Conservation (phyloP, 768 basidiomycete species). For the Mycena chlorophos region DNA sequence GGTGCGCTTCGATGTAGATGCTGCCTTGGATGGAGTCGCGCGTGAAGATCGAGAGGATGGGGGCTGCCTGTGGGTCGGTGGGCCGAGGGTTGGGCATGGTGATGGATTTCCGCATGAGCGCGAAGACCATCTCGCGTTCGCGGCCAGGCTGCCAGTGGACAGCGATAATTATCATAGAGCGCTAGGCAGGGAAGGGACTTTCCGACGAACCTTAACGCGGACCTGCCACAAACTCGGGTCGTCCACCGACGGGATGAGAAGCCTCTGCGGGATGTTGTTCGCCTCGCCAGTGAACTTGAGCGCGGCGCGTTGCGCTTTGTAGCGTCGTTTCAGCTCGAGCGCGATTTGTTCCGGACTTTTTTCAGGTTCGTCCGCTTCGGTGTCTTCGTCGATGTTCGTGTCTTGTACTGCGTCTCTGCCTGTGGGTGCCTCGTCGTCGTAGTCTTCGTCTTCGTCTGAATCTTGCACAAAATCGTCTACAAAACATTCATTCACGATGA, state of each 20-base stretch:
- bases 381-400: constrained; percentile 51
- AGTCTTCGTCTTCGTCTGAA: constrained; percentile 65
- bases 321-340: constrained; percentile 74
- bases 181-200: too few species aligned
- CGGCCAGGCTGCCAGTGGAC: constrained; percentile 81
- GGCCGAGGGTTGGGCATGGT: constrained; percentile 71
- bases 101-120: constrained; percentile 91
- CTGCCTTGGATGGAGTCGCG: constrained; percentile 93
- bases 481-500: not conserved
- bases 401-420: constrained; percentile 48
- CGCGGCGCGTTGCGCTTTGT: constrained; percentile 58
- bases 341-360: constrained; percentile 85
- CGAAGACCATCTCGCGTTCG: constrained; percentile 90
- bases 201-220: constrained; percentile 82
- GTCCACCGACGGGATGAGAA: constrained; percentile 95
- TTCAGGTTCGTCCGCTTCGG: constrained; percentile 73
- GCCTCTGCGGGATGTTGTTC: constrained; percentile 88
- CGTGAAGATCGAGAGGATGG: constrained; percentile 92
- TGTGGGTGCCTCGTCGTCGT: constrained; percentile 54
- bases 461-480: constrained; percentile 70
- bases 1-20: constrained; percentile 94
- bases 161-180: too few species aligned
- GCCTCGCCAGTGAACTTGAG: constrained; percentile 86
- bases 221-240: constrained; percentile 97
- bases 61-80: too few species aligned